Base-by-base conservation (phyloP, 495 filamentous ascomycete genomes). In the Talaromyces liani region DNA sequence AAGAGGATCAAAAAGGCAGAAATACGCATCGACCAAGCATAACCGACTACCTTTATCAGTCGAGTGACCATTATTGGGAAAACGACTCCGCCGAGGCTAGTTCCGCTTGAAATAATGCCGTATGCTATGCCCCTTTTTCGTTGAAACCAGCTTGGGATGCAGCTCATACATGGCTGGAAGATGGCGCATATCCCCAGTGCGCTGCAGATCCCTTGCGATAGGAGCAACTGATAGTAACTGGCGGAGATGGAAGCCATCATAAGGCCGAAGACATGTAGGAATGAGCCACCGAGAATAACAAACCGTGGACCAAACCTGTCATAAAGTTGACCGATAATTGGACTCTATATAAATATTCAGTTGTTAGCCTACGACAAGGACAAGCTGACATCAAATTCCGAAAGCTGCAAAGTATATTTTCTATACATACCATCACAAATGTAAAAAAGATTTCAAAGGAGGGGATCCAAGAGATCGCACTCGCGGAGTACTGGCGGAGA, bases 11-110 rank as follows among this genome's bases (percentile, higher is more conserved):
- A 67, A 66, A 93, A 91, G 8, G 85, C 89, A 36, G 80, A 75
- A 34, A 80, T 80, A n/a, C 90, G 84, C 77, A 94, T 86, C 3
- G 89, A 79, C 91, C 91, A 94, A 1, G 75, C 72, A 65, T 89
- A 93, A 4, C 88, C 89, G 57, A 90, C 79, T 22, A 74, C 57
- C 0, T 75, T 78, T 65, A 92, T 85, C 18, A 92, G 70, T 16
- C 81, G 78, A 12, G 81, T 69, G 51, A 91, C 81, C 83, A 92
- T 87, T 70, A 93, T 91, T 4, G 84, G 79, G 62, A 79, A 78
- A 12, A 81, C 74, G 27, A 81, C 77, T 3, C 77, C 78, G 8
- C 73, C 78, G 3, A 92, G 68, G 6, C 75, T 77, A 3, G 76
- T 78, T 0, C 83, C 82, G 6, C 75, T 62, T 1, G 81, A 64